Percentiles rank a stretch among this genome's conserved stretches.
Evolutionary conservation across 768 basidiomycete genomes (phyloP).

Genomic region (Filobasidium floriforme): DNA sequence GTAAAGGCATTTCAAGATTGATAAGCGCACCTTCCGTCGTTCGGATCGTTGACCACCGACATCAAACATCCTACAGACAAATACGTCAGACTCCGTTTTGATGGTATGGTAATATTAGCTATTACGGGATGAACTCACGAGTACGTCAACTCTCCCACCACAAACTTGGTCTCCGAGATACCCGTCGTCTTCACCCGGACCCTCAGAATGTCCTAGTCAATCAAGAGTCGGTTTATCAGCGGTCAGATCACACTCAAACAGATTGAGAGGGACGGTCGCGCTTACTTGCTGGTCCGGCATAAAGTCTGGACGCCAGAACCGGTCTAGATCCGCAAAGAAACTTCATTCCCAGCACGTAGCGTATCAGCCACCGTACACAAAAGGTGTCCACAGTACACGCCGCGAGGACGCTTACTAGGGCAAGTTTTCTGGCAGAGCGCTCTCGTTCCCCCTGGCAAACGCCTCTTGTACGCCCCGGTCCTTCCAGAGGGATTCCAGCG

Average conservation of each 20-base stretch:
- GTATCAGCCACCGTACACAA: not conserved
- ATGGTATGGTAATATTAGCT: not conserved
- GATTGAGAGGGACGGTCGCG: not conserved
- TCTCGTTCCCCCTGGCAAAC: slow-evolving; percentile 79
- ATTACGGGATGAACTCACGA: slow-evolving; percentile 21
- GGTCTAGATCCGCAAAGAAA: slow-evolving; percentile 71
- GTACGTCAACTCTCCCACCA: slow-evolving; percentile 23
- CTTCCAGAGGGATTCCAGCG: slow-evolving; percentile 65
- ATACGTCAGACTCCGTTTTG: not conserved
- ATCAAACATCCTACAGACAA: slow-evolving; percentile 64
- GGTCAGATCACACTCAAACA: not conserved
- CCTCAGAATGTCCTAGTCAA: slow-evolving; percentile 63
- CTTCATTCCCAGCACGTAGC: slow-evolving; percentile 10
- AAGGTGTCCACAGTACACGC: not conserved
- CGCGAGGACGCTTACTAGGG: slow-evolving; percentile 48
- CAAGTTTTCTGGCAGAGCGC: slow-evolving; percentile 74
- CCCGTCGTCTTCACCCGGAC: slow-evolving; percentile 81
- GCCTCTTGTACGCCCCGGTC: slow-evolving; percentile 68
- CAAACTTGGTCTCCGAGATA: slow-evolving; percentile 58
- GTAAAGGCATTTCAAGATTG: not conserved
- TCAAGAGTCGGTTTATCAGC: not conserved
- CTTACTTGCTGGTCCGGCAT: slow-evolving; percentile 60
- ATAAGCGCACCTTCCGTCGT: slow-evolving; percentile 54
- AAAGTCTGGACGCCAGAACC: slow-evolving; percentile 67
- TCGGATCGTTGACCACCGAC: slow-evolving; percentile 84